These are phyloP conservation scores for Candida sp. DNA, from an alignment of 1,139 yeast genomes.

Conservation along the genomic window DNA sequence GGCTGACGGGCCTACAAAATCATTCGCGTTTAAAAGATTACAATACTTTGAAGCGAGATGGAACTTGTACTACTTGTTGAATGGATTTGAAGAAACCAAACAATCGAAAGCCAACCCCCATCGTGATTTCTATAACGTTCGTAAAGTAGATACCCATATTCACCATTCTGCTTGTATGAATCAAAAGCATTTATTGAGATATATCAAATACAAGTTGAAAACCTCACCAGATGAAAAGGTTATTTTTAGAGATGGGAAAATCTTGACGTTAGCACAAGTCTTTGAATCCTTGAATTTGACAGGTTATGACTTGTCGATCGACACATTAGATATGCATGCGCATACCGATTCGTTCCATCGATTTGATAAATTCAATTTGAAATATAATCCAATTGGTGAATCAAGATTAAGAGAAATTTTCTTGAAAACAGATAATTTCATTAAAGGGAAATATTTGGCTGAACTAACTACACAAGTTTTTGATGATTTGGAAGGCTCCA, in stretches of 20 bases:
- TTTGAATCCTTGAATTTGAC: conserved; percentile 86
- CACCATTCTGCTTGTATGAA: conserved; percentile 99
- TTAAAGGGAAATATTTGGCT: conserved; percentile 85
- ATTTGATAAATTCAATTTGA: conserved; percentile 95
- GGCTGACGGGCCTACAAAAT: conserved; percentile 96
- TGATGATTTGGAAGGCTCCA: conserved; percentile 89
- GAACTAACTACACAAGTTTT: conserved; percentile 92
- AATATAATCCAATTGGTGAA: conserved; percentile 98
- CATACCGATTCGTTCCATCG: conserved; percentile 98
- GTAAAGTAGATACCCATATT: conserved; percentile 98
- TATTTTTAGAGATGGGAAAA: conserved; percentile 87
- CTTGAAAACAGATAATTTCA: conserved; percentile 90
- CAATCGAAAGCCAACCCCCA: conserved; percentile 80
- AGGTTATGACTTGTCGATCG: conserved; percentile 93
- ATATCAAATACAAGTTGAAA: conserved; percentile 80
- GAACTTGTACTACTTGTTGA: conserved; percentile 83
- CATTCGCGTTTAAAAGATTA: conserved; percentile 91
- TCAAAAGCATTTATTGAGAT: conserved; percentile 92
- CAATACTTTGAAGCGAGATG: conserved; percentile 96
- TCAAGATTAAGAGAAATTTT: conserved; percentile 95
- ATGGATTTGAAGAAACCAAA: conserved; percentile 90
- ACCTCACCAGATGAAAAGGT: conserved; percentile 78
- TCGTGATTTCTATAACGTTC: conserved; percentile 95
- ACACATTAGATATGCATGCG: conserved; percentile 98
- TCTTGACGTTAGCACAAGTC: conserved; percentile 83